phyloP scores from a whole-genome alignment of 345 rosid species.

The Boechera retrofracta region DNA sequence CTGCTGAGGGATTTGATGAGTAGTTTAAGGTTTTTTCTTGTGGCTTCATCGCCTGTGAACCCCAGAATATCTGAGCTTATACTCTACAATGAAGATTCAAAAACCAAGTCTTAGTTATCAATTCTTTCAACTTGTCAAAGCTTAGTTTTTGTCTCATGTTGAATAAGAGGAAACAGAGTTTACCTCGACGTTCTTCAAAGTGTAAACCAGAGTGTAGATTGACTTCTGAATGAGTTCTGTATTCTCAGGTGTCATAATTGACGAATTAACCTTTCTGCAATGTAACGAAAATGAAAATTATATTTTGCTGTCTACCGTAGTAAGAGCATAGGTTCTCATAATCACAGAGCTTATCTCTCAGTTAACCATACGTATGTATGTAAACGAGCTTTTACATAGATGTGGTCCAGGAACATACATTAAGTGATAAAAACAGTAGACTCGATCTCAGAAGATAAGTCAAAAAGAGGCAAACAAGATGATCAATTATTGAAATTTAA shows the following conservation, averaged over 20 bases:
- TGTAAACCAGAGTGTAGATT: conserved; percentile 78
- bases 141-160: neutral
- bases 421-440: conserved; percentile 8
- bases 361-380: neutral
- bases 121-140: neutral
- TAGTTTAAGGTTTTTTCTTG: conserved; percentile 79
- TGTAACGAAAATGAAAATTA: neutral
- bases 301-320: neutral
- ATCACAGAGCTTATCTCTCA: conserved; percentile 12
- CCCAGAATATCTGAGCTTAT: conserved; percentile 97
- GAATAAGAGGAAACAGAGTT: conserved; percentile 17
- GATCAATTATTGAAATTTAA: neutral
- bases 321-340: neutral
- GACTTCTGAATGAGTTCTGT: conserved; percentile 87
- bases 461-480: neutral
- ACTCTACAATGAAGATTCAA: conserved; percentile 56
- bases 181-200: conserved; percentile 96
- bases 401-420: conserved; percentile 13
- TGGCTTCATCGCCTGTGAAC: conserved; percentile 96
- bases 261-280: conserved; percentile 72
- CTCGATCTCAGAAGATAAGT: conserved; percentile 10
- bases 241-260: conserved; percentile 93
- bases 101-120: conserved; percentile 4
- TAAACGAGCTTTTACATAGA: conserved; percentile 22
- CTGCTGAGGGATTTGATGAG: conserved; percentile 98